Evolutionary conservation across 2,329 filamentous ascomycete species (phyloP).

Genomic region (Pseudogymnoascus sp.): DNA sequence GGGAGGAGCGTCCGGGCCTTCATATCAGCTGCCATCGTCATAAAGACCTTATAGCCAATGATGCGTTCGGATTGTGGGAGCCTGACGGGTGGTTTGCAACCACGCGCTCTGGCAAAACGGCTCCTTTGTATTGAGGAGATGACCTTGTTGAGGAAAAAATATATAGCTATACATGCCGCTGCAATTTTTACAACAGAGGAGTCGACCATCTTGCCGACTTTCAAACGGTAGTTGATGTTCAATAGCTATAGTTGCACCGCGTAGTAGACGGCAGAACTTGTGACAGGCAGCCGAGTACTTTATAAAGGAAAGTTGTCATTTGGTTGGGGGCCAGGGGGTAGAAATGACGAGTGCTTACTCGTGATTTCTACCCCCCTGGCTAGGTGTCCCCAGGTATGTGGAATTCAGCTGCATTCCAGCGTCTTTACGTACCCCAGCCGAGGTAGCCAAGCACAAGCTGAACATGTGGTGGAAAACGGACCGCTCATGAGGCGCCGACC

Average conservation of each 20-base stretch:
- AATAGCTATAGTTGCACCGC: background rate
- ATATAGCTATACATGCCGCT: background rate
- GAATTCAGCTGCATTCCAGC: background rate
- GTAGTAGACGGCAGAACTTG: background rate
- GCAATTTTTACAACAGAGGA: background rate
- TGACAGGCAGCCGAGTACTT: background rate
- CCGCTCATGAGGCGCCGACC: background rate
- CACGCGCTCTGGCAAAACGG: conserved; percentile 21
- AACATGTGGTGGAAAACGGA: background rate
- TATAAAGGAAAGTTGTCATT: background rate
- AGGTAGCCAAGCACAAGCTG: background rate
- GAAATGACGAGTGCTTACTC: no score
- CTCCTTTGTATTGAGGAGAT: background rate
- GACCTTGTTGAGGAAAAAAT: background rate
- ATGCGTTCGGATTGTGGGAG: conserved; percentile 25
- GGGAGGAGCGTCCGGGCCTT: background rate
- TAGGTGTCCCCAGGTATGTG: no score
- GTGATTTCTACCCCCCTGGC: no score
- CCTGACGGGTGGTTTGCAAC: conserved; percentile 21
- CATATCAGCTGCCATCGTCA: conserved; percentile 11
- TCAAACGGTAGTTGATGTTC: background rate
- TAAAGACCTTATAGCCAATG: conserved; percentile 21
- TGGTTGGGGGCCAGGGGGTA: background rate
- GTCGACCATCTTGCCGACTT: background rate
- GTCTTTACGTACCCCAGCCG: background rate